phyloP scores from a whole-genome alignment of 345 rosid species.

The Hibiscus tridactylites region DNA sequence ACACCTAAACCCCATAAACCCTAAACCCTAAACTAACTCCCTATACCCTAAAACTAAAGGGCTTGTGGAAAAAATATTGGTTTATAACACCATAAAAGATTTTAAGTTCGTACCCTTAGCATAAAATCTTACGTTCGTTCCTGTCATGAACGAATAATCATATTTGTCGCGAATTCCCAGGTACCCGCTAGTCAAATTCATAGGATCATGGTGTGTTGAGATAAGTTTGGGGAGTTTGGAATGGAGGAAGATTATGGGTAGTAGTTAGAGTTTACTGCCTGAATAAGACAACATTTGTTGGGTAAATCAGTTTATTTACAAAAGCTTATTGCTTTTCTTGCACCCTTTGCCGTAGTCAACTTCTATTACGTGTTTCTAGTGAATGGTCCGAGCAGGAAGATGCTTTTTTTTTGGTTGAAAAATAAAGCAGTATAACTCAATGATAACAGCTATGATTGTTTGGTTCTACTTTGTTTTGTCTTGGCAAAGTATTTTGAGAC shows the following conservation, averaged over 20 bases:
- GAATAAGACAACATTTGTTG: background rate
- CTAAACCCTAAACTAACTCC: too few relatives aligned
- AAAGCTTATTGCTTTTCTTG: background rate
- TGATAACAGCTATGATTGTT: slow-evolving; percentile 9
- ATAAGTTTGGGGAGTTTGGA: too few relatives aligned
- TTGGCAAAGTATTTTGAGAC: too few relatives aligned
- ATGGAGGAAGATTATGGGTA: background rate
- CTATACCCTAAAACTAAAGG: too few relatives aligned
- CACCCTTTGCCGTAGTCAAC: background rate
- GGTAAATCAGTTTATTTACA: background rate
- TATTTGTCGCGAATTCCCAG: background rate
- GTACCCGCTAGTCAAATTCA: background rate
- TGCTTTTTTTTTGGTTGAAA: background rate
- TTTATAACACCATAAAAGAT: too few relatives aligned
- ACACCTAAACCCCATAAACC: too few relatives aligned
- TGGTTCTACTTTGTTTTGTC: background rate
- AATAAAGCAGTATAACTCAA: background rate
- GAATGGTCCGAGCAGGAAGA: background rate
- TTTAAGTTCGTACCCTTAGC: too few relatives aligned
- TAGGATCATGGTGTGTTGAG: too few relatives aligned
- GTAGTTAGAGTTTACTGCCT: background rate
- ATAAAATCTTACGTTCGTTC: too few relatives aligned
- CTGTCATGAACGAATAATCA: background rate
- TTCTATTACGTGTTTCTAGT: background rate
- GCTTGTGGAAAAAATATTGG: too few relatives aligned